phyloP scores from a whole-genome alignment of 2,329 filamentous ascomycete species.

The Penicillium sp. region DNA sequence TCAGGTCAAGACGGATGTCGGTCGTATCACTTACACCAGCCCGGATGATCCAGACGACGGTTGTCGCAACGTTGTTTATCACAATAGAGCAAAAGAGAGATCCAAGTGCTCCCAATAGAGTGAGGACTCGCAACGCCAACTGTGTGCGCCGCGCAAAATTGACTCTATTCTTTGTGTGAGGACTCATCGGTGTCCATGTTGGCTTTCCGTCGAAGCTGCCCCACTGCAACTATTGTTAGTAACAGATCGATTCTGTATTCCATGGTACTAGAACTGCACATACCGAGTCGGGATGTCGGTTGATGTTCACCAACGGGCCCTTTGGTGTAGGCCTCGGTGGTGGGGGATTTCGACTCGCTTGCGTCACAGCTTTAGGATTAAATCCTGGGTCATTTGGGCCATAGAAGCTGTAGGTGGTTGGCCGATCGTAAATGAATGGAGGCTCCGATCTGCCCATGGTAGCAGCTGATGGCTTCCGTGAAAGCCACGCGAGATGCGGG shows the following conservation, averaged over 20 bases:
- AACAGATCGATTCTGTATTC: constrained; percentile 8
- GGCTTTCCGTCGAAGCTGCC: constrained; percentile 62
- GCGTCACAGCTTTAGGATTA: constrained; percentile 82
- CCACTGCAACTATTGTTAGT: constrained; percentile 35
- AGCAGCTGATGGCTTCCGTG: constrained; percentile 30
- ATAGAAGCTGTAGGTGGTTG: constrained; percentile 56
- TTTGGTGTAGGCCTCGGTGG: constrained; percentile 63
- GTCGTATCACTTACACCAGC: constrained; percentile 63
- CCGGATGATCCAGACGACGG: constrained; percentile 73
- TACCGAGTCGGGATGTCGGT: constrained; percentile 79
- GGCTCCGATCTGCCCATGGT: constrained; percentile 57
- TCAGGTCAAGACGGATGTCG: background rate
- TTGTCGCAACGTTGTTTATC: constrained; percentile 65
- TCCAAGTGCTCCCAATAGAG: constrained; percentile 69
- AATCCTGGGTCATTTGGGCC: constrained; percentile 60
- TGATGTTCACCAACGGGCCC: constrained; percentile 79
- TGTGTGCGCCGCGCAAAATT: constrained; percentile 69
- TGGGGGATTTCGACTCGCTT: constrained; percentile 71
- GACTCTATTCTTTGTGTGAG: constrained; percentile 69
- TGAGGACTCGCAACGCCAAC: constrained; percentile 65
- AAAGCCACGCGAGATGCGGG: constrained; percentile 35
- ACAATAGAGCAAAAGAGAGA: constrained; percentile 76
- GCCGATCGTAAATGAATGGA: constrained; percentile 73
- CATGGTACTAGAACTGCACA: constrained; percentile 29
- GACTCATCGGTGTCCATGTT: constrained; percentile 66